Evolutionary conservation across 352 stramenopile species (phyloP).

Genomic region (Globisporangium ultimum): DNA sequence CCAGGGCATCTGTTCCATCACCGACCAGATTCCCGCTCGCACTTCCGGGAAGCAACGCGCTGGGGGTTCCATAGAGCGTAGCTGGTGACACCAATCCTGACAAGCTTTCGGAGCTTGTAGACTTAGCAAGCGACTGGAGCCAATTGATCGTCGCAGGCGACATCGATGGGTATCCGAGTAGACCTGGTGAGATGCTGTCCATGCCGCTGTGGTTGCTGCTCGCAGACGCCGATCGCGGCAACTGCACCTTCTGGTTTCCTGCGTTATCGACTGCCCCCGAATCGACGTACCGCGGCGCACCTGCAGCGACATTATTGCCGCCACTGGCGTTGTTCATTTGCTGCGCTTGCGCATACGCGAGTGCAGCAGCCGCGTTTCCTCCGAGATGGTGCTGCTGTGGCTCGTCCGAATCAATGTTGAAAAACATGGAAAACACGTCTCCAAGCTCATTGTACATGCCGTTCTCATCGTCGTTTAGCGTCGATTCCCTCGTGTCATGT

Average conservation of each 20-base stretch:
- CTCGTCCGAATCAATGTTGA: slow-evolving; percentile 55
- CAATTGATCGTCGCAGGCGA: slow-evolving; percentile 75
- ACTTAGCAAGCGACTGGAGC: slow-evolving; percentile 73
- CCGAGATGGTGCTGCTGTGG: slow-evolving; percentile 7
- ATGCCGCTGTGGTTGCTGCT: slow-evolving; percentile 36
- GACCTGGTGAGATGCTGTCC: slow-evolving; percentile 53
- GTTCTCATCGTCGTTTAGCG: slow-evolving; percentile 41
- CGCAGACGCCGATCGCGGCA: slow-evolving; percentile 40
- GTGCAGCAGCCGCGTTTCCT: background rate
- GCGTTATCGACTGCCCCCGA: slow-evolving; percentile 2
- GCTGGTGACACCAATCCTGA: slow-evolving; percentile 57
- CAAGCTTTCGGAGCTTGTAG: slow-evolving; percentile 58
- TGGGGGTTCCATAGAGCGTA: slow-evolving; percentile 27
- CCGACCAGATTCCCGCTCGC: slow-evolving; percentile 11
- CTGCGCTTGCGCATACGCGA: slow-evolving; percentile 5
- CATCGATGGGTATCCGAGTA: slow-evolving; percentile 60
- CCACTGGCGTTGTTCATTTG: slow-evolving; percentile 7
- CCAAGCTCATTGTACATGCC: slow-evolving; percentile 65
- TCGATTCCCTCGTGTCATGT: slow-evolving; percentile 23
- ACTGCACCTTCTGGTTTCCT: slow-evolving; percentile 33
- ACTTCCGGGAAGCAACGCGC: slow-evolving; percentile 8
- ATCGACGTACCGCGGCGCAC: slow-evolving; percentile 6
- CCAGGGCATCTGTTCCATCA: slow-evolving; percentile 17
- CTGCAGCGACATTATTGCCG: slow-evolving; percentile 8
- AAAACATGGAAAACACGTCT: slow-evolving; percentile 74